Conservation (phyloP, 805 yeast species). For the Teunomyces aglyptinius region DNA sequence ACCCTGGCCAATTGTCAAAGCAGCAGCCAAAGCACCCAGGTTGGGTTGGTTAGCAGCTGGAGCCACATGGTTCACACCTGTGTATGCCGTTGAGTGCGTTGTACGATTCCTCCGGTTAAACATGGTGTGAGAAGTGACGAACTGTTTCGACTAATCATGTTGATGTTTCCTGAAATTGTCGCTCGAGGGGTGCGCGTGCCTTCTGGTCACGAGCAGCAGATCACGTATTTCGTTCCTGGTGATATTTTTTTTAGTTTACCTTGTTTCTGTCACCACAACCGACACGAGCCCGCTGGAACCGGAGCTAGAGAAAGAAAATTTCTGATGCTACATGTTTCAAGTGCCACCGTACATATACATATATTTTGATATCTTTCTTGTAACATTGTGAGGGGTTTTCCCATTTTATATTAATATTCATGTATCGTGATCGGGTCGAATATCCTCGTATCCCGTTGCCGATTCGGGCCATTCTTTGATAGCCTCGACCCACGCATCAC, state of each 20-base stretch:
- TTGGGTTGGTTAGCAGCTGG: slow-evolving; percentile 35
- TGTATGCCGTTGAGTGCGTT: slow-evolving; percentile 32
- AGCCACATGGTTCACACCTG: slow-evolving; percentile 41
- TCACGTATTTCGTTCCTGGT: neutral
- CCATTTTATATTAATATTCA: too few relatives aligned
- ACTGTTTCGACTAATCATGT: neutral
- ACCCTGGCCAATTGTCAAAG: slow-evolving; percentile 40
- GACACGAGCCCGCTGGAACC: neutral
- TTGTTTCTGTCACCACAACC: neutral
- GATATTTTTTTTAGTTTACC: neutral
- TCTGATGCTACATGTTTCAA: too few relatives aligned
- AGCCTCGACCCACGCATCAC: neutral
- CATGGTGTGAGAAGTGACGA: slow-evolving; percentile 13
- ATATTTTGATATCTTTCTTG: too few relatives aligned
- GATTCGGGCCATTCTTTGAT: neutral
- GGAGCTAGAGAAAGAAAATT: too few relatives aligned
- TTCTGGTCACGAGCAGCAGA: neutral
- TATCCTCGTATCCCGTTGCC: neutral
- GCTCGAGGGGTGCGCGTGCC: neutral
- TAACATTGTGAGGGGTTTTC: too few relatives aligned
- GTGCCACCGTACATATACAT: too few relatives aligned
- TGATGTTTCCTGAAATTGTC: slow-evolving; percentile 5
- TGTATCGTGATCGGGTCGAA: too few relatives aligned
- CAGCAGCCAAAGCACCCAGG: slow-evolving; percentile 44
- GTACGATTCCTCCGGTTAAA: slow-evolving; percentile 29